These are phyloP conservation scores for Purpureocillium takamizusanense DNA, from an alignment of 2,329 filamentous ascomycete genomes.

Conservation along the genomic window DNA sequence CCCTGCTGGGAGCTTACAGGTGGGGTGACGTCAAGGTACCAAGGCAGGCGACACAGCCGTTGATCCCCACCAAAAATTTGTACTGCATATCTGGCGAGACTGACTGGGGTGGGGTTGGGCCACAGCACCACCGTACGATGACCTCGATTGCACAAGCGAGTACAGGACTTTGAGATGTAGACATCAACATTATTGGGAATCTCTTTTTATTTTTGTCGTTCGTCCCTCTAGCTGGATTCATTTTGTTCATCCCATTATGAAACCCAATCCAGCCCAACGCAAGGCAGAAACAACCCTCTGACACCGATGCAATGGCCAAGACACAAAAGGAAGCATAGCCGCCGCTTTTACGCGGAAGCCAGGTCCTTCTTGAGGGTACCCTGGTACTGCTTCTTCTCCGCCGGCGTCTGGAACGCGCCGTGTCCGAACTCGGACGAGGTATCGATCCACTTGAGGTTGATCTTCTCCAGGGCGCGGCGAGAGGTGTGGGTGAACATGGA, in stretches of 20 bases:
- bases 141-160: no score
- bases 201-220: slow-evolving; percentile 20
- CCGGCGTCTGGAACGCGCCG: slow-evolving; percentile 96
- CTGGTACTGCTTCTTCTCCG: slow-evolving; percentile 96
- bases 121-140: no score
- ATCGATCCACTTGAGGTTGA: slow-evolving; percentile 99
- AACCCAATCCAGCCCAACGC: slow-evolving; percentile 25
- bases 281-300: slow-evolving; percentile 34
- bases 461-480: slow-evolving; percentile 94
- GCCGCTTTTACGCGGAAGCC: slow-evolving; percentile 32
- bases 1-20: slow-evolving; percentile 8
- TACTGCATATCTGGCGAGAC: no score
- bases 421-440: slow-evolving; percentile 99
- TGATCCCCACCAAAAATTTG: no score
- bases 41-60: slow-evolving; percentile 5
- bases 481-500: slow-evolving; percentile 97
- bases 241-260: slow-evolving; percentile 26
- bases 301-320: slow-evolving; percentile 46
- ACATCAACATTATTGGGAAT: slow-evolving; percentile 5
- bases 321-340: slow-evolving; percentile 31
- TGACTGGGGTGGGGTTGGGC: no score
- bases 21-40: slow-evolving; percentile 21
- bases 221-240: slow-evolving; percentile 24
- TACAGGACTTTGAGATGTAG: neutral
- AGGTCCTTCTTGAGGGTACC: slow-evolving; percentile 99